Evolutionary conservation across 1,284 basidiomycete species (phyloP), one percentile per base, ranked within the genome.

Genomic region (Lignosus rhinocerotis): DNA sequence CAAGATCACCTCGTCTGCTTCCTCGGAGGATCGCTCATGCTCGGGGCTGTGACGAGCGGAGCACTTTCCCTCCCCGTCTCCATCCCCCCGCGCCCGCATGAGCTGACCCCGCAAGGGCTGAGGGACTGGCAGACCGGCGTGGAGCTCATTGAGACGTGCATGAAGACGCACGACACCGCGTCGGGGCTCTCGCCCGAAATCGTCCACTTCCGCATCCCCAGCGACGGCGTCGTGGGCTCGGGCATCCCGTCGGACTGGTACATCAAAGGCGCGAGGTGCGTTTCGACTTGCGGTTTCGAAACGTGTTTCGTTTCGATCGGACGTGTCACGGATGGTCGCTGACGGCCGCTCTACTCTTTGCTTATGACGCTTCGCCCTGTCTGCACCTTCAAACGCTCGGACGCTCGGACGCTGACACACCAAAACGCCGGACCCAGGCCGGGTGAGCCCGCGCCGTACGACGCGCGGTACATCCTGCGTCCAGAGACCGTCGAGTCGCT

Each of bases 1-100:
- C 96, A 98, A 76, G 96, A 98, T 72, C 96, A 98, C 72, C 84
- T 98, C 19, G 95, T 94, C 1, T 98, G 96, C 75, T 98, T 98
- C 85, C 76, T 98, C 46, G 94, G 90, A 36, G 95, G 94, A 6
- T 91, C 92, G 2, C 83, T 98, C 65, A 88, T 98, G 81, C 83
- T 98, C 6, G 94, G 96, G 19, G 90, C 94, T 12, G 90, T 90
- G 1, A 87, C 86, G 33, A 82, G 87, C 0, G 84, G 85, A 10
- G 78, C 85, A 0, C 60, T 79, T 34, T 69, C 70, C 2, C 69
- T 76, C 2, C 72, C 71, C 1, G 80, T 87, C 4, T 85, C 84
- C 5, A 69, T 87, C 30, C 89, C 88, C 2, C 90, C 88, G 0
- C 76, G 75, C n/a, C 69, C 75, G 8, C 72, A 75, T 3, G 80